These are phyloP conservation scores for Vigna radiata DNA, from an alignment of 306 rosid species.

Conservation along the genomic window DNA sequence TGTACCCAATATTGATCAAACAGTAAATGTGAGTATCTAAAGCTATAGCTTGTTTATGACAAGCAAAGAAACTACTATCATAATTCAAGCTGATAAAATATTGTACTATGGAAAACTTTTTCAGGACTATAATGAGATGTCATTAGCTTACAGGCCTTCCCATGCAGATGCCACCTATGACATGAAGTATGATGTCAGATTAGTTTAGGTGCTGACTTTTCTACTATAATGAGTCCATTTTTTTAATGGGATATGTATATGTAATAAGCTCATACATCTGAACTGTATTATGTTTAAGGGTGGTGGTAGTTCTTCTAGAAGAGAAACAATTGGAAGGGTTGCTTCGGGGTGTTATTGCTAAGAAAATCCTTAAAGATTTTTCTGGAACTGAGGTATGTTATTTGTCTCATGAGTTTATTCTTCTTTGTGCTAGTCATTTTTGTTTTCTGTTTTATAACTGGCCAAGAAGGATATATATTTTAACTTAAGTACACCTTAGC, in stretches of 20 bases:
- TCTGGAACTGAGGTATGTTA: slow-evolving; percentile 85
- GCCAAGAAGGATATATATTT: neutral
- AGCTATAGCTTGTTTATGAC: slow-evolving; percentile 25
- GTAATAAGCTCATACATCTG: slow-evolving; percentile 26
- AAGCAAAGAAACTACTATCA: slow-evolving; percentile 15
- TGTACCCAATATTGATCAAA: slow-evolving; percentile 97
- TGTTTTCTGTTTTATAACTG: neutral
- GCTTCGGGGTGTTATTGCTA: slow-evolving; percentile 99
- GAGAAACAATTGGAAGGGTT: slow-evolving; percentile 99
- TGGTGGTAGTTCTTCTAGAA: slow-evolving; percentile 98
- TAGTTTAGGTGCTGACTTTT: slow-evolving; percentile 80
- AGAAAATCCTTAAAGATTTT: slow-evolving; percentile 76
- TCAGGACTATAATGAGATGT: slow-evolving; percentile 97
- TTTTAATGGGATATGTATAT: slow-evolving; percentile 37
- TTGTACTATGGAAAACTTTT: slow-evolving; percentile 17
- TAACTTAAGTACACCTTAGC: neutral
- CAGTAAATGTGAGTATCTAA: slow-evolving; percentile 82
- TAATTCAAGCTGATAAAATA: neutral
- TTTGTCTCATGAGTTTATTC: slow-evolving; percentile 27
- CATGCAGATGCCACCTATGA: slow-evolving; percentile 99
- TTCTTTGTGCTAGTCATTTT: slow-evolving; percentile 16
- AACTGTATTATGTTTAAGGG: slow-evolving; percentile 65
- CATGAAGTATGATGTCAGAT: slow-evolving; percentile 93
- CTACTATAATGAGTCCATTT: slow-evolving; percentile 17
- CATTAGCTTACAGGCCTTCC: slow-evolving; percentile 89